Evolutionary conservation across 2,329 filamentous ascomycete genomes (phyloP).

Genomic region (Lachnellula cervina): DNA sequence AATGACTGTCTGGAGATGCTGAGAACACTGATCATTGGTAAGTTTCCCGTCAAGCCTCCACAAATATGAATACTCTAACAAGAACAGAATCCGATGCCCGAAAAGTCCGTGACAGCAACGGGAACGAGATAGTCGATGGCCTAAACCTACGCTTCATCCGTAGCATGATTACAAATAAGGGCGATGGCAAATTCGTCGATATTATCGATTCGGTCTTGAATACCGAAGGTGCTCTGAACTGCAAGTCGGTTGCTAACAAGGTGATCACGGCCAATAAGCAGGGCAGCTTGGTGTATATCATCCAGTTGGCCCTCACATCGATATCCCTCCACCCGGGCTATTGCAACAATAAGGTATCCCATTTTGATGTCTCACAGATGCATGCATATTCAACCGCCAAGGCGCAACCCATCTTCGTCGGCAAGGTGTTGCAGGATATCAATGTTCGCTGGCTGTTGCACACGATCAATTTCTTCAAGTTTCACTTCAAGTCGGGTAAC

Average conservation of each 20-base stretch:
- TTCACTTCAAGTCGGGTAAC: slow-evolving; percentile 39
- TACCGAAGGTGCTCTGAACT: slow-evolving; percentile 11
- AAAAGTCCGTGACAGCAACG: slow-evolving; percentile 3
- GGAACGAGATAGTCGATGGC: slow-evolving; percentile 32
- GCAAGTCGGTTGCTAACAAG: neutral
- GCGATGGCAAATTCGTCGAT: slow-evolving; percentile 14
- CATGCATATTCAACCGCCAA: slow-evolving; percentile 37
- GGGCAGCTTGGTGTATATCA: slow-evolving; percentile 14
- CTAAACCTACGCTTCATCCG: slow-evolving; percentile 22
- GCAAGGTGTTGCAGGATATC: slow-evolving; percentile 33
- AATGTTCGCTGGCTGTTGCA: slow-evolving; percentile 44
- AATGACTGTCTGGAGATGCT: slow-evolving; percentile 35
- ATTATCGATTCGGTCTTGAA: slow-evolving; percentile 25
- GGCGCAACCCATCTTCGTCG: slow-evolving; percentile 37
- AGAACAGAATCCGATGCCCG: slow-evolving; percentile 26
- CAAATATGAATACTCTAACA: neutral
- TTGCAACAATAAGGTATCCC: slow-evolving; percentile 16
- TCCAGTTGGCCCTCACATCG: slow-evolving; percentile 27
- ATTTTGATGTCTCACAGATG: slow-evolving; percentile 42
- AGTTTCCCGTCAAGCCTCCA: slow-evolving; percentile 14
- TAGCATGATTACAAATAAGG: slow-evolving; percentile 10
- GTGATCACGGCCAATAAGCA: slow-evolving; percentile 8
- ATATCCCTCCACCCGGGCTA: slow-evolving; percentile 26
- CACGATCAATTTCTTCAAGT: slow-evolving; percentile 48
- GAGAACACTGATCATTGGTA: slow-evolving; percentile 40